These are phyloP conservation scores for Arachis hypogaea DNA, from an alignment of 306 rosid species.

Conservation along the genomic window DNA sequence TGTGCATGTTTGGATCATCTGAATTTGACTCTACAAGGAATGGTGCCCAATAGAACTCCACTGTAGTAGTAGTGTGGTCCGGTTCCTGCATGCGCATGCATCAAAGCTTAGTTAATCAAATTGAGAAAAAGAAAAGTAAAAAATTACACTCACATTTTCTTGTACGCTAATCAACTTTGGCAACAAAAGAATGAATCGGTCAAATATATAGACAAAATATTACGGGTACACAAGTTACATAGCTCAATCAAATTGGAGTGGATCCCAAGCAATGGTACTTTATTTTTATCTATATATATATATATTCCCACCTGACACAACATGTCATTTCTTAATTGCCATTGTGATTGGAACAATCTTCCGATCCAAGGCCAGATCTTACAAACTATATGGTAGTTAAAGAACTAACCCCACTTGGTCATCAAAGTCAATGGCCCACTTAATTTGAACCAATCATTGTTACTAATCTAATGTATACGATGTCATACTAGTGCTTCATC, in stretches of 20 bases:
- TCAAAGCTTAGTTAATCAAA: too few species aligned
- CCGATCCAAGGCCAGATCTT: constrained; percentile 26
- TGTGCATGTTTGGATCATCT: constrained; percentile 97
- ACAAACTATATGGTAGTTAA: constrained; percentile 1
- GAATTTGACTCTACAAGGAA: constrained; percentile 96
- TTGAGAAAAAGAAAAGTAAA: too few species aligned
- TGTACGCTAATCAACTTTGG: too few species aligned
- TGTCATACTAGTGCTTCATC: constrained; percentile 19
- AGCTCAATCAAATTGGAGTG: constrained; percentile 14
- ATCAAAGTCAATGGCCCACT: constrained; percentile 36
- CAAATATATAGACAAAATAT: too few species aligned
- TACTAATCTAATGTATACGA: background rate
- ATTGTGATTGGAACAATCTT: constrained; percentile 22
- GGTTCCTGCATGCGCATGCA: constrained; percentile 48
- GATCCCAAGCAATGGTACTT: constrained; percentile 32
- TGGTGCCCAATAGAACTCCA: constrained; percentile 98
- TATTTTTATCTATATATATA: background rate
- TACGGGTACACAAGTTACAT: too few species aligned
- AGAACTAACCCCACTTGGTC: constrained; percentile 3
- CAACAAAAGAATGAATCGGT: too few species aligned
- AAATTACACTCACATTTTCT: too few species aligned
- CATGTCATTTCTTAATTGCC: constrained; percentile 40
- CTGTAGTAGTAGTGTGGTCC: constrained; percentile 76
- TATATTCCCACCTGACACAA: background rate
- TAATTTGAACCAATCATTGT: background rate